Base-by-base conservation (phyloP, 2,329 filamentous ascomycete species). In the Aphanoascus verrucosus region DNA sequence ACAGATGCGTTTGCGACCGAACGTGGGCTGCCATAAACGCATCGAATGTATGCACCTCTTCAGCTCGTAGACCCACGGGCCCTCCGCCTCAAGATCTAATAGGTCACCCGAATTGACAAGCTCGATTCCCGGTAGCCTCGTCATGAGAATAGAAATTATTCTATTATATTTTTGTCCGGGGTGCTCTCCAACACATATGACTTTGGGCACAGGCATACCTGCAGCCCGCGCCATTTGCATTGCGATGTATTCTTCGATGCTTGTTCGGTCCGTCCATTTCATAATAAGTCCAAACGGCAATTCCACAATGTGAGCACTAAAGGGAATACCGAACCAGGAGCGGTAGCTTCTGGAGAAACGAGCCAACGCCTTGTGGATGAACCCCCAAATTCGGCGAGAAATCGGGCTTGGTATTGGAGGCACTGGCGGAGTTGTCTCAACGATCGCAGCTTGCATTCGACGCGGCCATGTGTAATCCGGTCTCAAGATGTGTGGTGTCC, bases 71-170 rank as follows among this genome's bases (percentile, higher is more conserved):
- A 69, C 59, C 61, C 64, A 67, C 5, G 63, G 65, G 1, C 61
- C 63, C 51, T 68, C 63, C 5, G 56, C 53, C 35, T 69, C 59
- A 15, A 59, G 41, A 8, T 59, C 55, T 35, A 72, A 58, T 15
- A 19, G 37, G 49, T 68, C 59, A 15, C 54, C 57, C 2, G 58
- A 59, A 49, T 69, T 65, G 15, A 59, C 62, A 23, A 72, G 56
- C 9, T 62, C 48, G 5, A 60, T 52, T 4, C 69, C 67, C 15
- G 66, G 69, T 47, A 71, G 54, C 23, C 69, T 63, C n/a, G 69
- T 72, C 68, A 74, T 72, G 20, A 72, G 50, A 38, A 70, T 70
- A n/a, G 68, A 70, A 47, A 69, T 53, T 11, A 48, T 56, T 28
- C 61, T 49, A 28, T 61, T 60, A 55, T 53, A 5, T 19, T 42